Percentiles rank a stretch among this genome's conserved stretches.
phyloP scores from a whole-genome alignment of 371 early-diverging fungal genomes.

The Rhizopus microsporus region DNA sequence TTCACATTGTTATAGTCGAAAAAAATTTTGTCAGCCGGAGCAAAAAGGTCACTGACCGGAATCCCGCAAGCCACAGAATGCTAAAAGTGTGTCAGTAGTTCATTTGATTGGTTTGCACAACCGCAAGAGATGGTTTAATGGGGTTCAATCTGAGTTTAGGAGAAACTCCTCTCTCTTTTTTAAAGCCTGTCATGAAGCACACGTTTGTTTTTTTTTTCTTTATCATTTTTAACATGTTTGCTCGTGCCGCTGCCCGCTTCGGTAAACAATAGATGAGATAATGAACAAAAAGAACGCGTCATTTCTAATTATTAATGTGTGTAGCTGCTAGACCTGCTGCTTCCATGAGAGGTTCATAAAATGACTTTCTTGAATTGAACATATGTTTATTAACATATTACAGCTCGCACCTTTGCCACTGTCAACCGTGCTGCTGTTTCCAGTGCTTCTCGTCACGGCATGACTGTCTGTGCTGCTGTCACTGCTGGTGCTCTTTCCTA shows the following conservation, averaged over 20 bases:
- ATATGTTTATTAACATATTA: neutral
- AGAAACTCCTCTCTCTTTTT: too few species aligned
- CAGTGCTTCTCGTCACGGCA: conserved; percentile 34
- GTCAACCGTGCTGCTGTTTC: conserved; percentile 46
- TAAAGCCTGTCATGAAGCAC: too few species aligned
- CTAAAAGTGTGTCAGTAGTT: neutral
- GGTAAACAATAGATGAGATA: conserved; percentile 25
- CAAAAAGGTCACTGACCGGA: neutral
- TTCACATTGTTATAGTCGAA: neutral
- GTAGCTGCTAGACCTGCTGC: conserved; percentile 37
- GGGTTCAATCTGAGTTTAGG: neutral
- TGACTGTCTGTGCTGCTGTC: conserved; percentile 53
- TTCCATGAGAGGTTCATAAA: conserved; percentile 38
- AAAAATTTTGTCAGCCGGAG: conserved; percentile 7
- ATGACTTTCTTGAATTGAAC: neutral
- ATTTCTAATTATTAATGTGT: neutral
- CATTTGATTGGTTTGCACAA: neutral
- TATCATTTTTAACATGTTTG: conserved; percentile 37
- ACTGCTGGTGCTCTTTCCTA: conserved; percentile 52
- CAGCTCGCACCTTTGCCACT: conserved; percentile 54
- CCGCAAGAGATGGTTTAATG: neutral
- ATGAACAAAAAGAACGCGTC: neutral
- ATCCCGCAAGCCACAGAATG: neutral
- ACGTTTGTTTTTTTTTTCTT: conserved; percentile 11
- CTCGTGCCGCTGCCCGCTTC: conserved; percentile 44